Conservation (phyloP, 2,329 filamentous ascomycete species). For the Lasiodiplodia sp. region DNA sequence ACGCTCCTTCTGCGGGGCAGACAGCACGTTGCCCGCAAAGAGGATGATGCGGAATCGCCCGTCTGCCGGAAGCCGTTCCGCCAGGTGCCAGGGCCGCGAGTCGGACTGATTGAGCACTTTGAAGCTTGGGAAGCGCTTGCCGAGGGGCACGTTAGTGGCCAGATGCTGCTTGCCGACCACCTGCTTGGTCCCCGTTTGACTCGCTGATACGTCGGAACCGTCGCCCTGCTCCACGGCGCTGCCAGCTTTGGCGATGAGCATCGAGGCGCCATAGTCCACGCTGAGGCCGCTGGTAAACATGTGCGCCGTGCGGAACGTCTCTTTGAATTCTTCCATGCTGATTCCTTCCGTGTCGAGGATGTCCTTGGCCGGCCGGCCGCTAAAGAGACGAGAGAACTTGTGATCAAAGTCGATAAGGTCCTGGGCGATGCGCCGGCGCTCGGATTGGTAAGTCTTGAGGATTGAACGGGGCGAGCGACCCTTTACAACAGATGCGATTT, state of each 20-base stretch:
- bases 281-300: conserved; percentile 65
- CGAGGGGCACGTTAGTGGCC: conserved; percentile 56
- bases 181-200: conserved; percentile 2
- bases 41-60: conserved; percentile 67
- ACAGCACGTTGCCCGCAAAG: conserved; percentile 66
- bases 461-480: conserved; percentile 50
- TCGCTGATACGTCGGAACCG: conserved; percentile 52
- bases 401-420: conserved; percentile 67
- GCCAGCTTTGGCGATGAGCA: conserved; percentile 63
- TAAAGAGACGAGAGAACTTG: conserved; percentile 57
- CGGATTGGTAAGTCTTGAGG: conserved; percentile 60
- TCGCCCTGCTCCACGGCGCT: conserved; percentile 55
- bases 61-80: conserved; percentile 63
- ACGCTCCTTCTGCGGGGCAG: conserved; percentile 51
- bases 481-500: conserved; percentile 59
- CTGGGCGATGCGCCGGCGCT: conserved; percentile 67
- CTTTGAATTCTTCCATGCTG: conserved; percentile 68
- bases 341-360: conserved; percentile 67
- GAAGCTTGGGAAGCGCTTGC: conserved; percentile 66
- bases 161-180: conserved; percentile 49
- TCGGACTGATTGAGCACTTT: conserved; percentile 67
- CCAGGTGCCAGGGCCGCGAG: conserved; percentile 65
- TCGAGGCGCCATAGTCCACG: conserved; percentile 65
- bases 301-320: conserved; percentile 66
- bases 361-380: conserved; percentile 62